phyloP scores from a whole-genome alignment of 805 yeast species.

The Cyberlindnera saturnus region DNA sequence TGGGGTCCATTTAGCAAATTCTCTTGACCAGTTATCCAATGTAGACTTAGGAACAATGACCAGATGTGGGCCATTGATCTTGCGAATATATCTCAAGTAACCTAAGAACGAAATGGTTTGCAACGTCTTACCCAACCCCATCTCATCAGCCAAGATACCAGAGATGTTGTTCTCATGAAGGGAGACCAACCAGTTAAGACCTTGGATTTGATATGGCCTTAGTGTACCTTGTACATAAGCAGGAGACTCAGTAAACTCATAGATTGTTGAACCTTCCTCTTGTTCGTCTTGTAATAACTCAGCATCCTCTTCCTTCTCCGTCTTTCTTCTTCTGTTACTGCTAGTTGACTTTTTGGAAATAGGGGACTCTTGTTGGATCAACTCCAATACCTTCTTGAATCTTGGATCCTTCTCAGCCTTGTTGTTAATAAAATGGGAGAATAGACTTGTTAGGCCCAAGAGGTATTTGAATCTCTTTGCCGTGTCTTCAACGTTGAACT shows the following conservation, averaged over 20 bases:
- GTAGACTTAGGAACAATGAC: slow-evolving; percentile 79
- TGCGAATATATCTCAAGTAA: slow-evolving; percentile 55
- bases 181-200: slow-evolving; percentile 72
- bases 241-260: slow-evolving; percentile 83
- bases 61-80: slow-evolving; percentile 64
- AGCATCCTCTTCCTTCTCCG: slow-evolving; percentile 75
- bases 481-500: slow-evolving; percentile 52
- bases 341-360: slow-evolving; percentile 11
- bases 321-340: slow-evolving; percentile 53
- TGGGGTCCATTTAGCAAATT: slow-evolving; percentile 74
- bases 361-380: slow-evolving; percentile 27
- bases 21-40: slow-evolving; percentile 75
- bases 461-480: slow-evolving; percentile 63
- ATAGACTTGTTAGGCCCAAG: slow-evolving; percentile 57
- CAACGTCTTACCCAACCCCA: slow-evolving; percentile 80
- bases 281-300: slow-evolving; percentile 61
- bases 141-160: slow-evolving; percentile 80
- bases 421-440: slow-evolving; percentile 60
- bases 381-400: slow-evolving; percentile 46
- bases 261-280: slow-evolving; percentile 32
- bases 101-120: slow-evolving; percentile 72
- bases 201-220: slow-evolving; percentile 75
- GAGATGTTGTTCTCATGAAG: slow-evolving; percentile 61
- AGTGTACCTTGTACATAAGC: slow-evolving; percentile 57
- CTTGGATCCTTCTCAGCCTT: slow-evolving; percentile 58